These are phyloP conservation scores for Haberlea rhodopensis DNA, from an alignment of 257 asterid species.

Conservation along the genomic window DNA sequence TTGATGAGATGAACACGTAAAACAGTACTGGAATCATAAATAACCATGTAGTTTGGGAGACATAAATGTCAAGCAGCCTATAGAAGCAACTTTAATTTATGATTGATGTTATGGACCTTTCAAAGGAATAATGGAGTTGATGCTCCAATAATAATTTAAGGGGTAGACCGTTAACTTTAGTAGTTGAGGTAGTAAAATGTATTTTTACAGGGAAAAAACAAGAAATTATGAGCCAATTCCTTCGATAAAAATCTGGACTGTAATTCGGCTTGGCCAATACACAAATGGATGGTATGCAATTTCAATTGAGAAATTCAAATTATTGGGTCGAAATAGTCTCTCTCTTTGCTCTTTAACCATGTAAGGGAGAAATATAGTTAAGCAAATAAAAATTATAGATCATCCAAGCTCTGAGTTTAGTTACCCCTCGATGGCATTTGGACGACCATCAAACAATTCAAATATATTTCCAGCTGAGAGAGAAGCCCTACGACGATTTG, in stretches of 20 bases:
- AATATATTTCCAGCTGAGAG: conserved; percentile 92
- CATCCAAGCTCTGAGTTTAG: conserved; percentile 27
- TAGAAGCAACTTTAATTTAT: not conserved
- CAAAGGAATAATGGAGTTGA: not conserved
- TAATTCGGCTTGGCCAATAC: not conserved
- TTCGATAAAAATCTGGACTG: not conserved
- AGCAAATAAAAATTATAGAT: conserved; percentile 20
- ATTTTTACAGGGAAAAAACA: not conserved
- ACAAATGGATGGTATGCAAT: not conserved
- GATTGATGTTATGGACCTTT: not conserved
- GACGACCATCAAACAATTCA: conserved; percentile 78
- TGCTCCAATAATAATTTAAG: not conserved
- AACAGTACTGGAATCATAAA: conserved; percentile 2
- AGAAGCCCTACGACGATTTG: conserved; percentile 98
- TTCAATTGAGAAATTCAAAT: conserved; percentile 1
- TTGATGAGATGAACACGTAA: conserved; percentile 19
- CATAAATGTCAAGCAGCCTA: conserved; percentile 21
- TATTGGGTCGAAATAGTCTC: not conserved
- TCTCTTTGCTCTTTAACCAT: conserved; percentile 24
- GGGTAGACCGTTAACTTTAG: not conserved
- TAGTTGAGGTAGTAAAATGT: not conserved
- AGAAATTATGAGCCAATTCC: conserved; percentile 8
- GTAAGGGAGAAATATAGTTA: not conserved
- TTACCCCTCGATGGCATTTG: conserved; percentile 68
- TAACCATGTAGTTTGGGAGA: conserved; percentile 9